These are phyloP conservation scores for Elsinoe batatas DNA, from an alignment of 2,329 filamentous ascomycete genomes.

Conservation along the genomic window DNA sequence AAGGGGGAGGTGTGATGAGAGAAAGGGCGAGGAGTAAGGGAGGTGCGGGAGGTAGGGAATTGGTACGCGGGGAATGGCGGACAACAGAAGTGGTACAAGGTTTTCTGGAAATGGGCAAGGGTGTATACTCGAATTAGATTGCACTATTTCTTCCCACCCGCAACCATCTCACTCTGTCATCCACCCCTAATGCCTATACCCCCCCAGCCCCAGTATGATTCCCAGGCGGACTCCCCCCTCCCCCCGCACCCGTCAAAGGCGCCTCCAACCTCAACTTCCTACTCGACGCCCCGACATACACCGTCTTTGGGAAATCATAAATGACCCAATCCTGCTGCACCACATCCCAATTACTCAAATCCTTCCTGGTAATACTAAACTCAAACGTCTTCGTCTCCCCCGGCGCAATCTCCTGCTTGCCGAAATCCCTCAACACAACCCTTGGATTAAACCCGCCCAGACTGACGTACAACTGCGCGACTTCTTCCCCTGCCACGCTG, in stretches of 20 bases:
- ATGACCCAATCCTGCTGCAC: slow-evolving; percentile 48
- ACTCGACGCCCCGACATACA: slow-evolving; percentile 30
- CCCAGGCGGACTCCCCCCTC: too few species aligned
- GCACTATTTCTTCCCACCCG: not conserved
- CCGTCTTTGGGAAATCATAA: slow-evolving; percentile 22
- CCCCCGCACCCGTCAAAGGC: slow-evolving; percentile 12
- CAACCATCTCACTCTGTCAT: not conserved
- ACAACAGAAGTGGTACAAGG: too few species aligned
- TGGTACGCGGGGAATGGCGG: too few species aligned
- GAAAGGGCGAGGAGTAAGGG: slow-evolving; percentile 21
- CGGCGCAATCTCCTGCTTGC: slow-evolving; percentile 44
- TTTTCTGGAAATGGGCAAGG: too few species aligned
- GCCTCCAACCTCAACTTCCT: slow-evolving; percentile 25
- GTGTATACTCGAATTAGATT: too few species aligned
- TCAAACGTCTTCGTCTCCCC: slow-evolving; percentile 40
- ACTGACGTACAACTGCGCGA: slow-evolving; percentile 54
- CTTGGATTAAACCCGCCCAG: slow-evolving; percentile 17
- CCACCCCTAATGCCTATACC: not conserved
- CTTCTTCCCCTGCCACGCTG: slow-evolving; percentile 38
- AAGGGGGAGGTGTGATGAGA: not conserved
- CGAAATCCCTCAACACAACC: slow-evolving; percentile 47
- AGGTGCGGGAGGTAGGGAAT: slow-evolving; percentile 13
- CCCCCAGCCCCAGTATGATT: not conserved
- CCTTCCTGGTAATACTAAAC: slow-evolving; percentile 48
- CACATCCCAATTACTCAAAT: slow-evolving; percentile 57